These are phyloP conservation scores for Stylonectria norvegica DNA, from an alignment of 2,329 filamentous ascomycete species.

Conservation along the genomic window DNA sequence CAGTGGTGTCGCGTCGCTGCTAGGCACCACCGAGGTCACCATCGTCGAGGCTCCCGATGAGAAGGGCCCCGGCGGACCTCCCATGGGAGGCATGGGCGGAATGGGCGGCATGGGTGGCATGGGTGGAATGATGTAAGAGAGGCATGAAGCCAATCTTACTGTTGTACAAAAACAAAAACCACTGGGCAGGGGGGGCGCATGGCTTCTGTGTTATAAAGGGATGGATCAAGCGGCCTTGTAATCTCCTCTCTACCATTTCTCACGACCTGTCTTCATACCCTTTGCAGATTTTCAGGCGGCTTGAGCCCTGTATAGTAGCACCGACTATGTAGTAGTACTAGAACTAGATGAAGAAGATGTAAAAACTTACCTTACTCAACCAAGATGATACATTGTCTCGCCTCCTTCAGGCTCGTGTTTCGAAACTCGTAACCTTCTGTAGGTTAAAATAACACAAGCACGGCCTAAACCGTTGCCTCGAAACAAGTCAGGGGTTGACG, in stretches of 20 bases:
- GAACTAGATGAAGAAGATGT: constrained; percentile 21
- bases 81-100: constrained; percentile 64
- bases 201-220: constrained; percentile 46
- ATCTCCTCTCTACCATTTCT: constrained; percentile 34
- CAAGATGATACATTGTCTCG: no score
- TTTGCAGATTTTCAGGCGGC: constrained; percentile 27
- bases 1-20: constrained; percentile 90
- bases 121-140: constrained; percentile 57
- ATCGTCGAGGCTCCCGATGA: constrained; percentile 96
- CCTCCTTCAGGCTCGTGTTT: no score
- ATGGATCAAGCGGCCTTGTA: constrained; percentile 30
- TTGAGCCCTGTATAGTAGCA: constrained; percentile 36
- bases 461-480: not conserved
- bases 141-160: constrained; percentile 18
- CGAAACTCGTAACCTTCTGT: no score
- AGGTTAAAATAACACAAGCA: no score
- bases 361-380: not conserved
- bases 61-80: constrained; percentile 63
- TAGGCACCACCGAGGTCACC: constrained; percentile 96
- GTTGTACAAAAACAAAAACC: constrained; percentile 29
- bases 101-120: constrained; percentile 60
- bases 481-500: not conserved
- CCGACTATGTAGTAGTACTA: constrained; percentile 31
- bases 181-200: constrained; percentile 37
- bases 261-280: constrained; percentile 28